Conservation (phyloP, 179 eudicot species). For the Beta corolliflora region DNA sequence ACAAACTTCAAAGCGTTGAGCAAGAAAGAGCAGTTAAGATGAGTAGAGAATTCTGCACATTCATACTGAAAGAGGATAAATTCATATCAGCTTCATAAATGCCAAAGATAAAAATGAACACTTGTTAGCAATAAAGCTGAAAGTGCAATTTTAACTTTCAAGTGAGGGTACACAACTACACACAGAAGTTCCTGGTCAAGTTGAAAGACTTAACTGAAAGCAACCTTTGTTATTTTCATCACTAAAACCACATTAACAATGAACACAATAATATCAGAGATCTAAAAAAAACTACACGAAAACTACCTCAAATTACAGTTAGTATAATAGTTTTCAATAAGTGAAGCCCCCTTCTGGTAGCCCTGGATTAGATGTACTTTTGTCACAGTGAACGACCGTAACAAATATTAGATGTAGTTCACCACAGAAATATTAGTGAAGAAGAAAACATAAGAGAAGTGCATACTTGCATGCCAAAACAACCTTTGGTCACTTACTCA, state of each 20-base stretch:
- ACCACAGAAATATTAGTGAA: too few species aligned
- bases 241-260: background rate
- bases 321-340: too few species aligned
- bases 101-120: background rate
- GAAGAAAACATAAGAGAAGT: too few species aligned
- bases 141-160: background rate
- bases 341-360: too few species aligned
- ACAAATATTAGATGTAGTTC: too few species aligned
- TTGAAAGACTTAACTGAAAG: background rate
- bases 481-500: too few species aligned
- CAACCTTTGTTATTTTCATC: background rate
- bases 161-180: background rate
- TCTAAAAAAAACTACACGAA: background rate
- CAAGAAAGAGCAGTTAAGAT: background rate
- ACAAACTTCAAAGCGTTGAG: background rate
- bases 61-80: background rate
- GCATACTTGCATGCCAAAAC: too few species aligned
- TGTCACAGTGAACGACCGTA: too few species aligned
- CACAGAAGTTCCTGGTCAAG: background rate
- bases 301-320: background rate
- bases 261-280: background rate
- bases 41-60: background rate
- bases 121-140: background rate
- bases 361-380: too few species aligned
- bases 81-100: background rate